phyloP scores from a whole-genome alignment of 108 stramenopile genomes.

The Asterionellopsis glacialis region DNA sequence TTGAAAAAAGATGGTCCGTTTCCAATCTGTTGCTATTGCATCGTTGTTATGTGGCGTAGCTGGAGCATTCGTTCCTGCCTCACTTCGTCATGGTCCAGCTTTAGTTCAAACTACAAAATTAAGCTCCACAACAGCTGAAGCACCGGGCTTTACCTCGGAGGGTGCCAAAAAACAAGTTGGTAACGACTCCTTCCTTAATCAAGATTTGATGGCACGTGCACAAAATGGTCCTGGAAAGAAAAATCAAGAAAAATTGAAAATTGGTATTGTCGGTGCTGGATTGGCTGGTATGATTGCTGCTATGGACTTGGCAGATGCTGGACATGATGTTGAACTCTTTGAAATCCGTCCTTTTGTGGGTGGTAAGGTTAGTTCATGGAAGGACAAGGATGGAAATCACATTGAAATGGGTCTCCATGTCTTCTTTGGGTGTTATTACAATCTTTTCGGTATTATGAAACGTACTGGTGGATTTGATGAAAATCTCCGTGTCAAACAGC shows the following conservation, averaged over 20 bases:
- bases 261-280: conserved; percentile 92
- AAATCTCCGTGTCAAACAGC: conserved; percentile 89
- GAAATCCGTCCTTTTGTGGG: conserved; percentile 90
- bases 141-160: conserved; percentile 60
- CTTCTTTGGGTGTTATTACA: conserved; percentile 98
- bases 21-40: conserved; percentile 6
- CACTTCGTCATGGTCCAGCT: background rate
- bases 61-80: conserved; percentile 6
- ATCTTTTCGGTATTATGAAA: conserved; percentile 97
- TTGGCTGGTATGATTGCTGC: conserved; percentile 93
- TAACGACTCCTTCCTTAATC: conserved; percentile 83
- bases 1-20: conserved; percentile 2
- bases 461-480: conserved; percentile 88
- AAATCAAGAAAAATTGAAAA: conserved; percentile 73
- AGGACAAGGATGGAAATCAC: conserved; percentile 96
- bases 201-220: conserved; percentile 83
- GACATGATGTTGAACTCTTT: conserved; percentile 94
- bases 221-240: conserved; percentile 81
- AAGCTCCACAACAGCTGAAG: conserved; percentile 6
- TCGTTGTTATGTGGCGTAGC: background rate
- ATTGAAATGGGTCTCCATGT: conserved; percentile 98
- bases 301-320: conserved; percentile 95
- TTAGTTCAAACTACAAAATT: background rate
- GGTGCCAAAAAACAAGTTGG: conserved; percentile 80
- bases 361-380: conserved; percentile 92